Conservation (phyloP, 768 basidiomycete species). For the Mrakia gelida region DNA sequence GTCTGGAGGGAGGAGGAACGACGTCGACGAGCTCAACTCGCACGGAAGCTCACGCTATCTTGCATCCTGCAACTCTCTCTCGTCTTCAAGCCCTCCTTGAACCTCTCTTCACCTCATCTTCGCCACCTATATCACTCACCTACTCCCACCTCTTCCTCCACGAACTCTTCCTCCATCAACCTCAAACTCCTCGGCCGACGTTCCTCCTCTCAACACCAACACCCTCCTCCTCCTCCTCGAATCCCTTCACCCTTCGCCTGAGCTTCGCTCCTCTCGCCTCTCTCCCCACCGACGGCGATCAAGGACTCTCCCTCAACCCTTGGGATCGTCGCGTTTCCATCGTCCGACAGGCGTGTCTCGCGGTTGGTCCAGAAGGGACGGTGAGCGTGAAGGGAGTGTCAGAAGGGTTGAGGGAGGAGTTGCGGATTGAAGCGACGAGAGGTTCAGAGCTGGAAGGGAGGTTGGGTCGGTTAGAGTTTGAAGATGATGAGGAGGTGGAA, state of each 20-base stretch:
- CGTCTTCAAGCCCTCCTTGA: not conserved
- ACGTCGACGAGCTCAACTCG: too few relatives aligned
- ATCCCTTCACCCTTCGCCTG: not conserved
- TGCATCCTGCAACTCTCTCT: not conserved
- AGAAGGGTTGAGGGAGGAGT: not conserved
- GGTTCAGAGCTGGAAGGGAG: not conserved
- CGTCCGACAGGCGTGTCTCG: not conserved
- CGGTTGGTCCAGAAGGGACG: not conserved
- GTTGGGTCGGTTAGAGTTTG: not conserved
- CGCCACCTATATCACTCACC: not conserved
- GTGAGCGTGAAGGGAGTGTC: not conserved
- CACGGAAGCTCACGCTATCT: not conserved
- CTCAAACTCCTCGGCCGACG: not conserved
- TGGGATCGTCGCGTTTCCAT: constrained; percentile 14
- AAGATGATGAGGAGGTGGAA: not conserved
- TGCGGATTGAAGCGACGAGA: not conserved
- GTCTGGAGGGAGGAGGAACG: not conserved
- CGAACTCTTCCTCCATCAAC: not conserved
- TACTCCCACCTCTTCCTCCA: constrained; percentile 6
- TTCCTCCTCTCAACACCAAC: not conserved
- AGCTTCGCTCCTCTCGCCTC: not conserved
- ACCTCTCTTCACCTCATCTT: not conserved
- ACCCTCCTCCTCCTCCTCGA: not conserved
- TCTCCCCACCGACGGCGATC: constrained; percentile 4
- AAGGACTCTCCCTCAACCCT: constrained; percentile 20